These are phyloP conservation scores for Yamadazyma sp. DNA, from an alignment of 1,139 yeast species.

Conservation along the genomic window DNA sequence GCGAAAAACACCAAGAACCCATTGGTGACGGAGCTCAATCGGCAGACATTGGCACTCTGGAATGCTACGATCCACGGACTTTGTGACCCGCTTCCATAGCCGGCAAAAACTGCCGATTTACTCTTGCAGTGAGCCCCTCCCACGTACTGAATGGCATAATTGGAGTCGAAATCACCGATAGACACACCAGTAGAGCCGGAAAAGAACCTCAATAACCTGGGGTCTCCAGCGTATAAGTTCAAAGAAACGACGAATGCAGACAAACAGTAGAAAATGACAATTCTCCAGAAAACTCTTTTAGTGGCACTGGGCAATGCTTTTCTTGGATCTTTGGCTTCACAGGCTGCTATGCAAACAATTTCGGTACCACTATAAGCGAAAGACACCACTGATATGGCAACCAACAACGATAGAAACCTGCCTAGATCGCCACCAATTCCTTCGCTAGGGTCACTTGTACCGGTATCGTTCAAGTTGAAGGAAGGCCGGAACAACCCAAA, in stretches of 20 bases:
- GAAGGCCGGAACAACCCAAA: slow-evolving; percentile 77
- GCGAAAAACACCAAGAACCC: slow-evolving; percentile 74
- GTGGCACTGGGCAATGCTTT: slow-evolving; percentile 79
- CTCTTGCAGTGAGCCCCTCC: slow-evolving; percentile 42
- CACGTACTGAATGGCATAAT: slow-evolving; percentile 36
- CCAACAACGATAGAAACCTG: slow-evolving; percentile 60
- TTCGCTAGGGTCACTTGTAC: slow-evolving; percentile 37
- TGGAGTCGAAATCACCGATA: slow-evolving; percentile 21
- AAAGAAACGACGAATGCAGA: slow-evolving; percentile 73
- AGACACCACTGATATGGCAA: slow-evolving; percentile 64
- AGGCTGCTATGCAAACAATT: slow-evolving; percentile 80
- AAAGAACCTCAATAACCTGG: slow-evolving; percentile 58
- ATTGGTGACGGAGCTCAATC: slow-evolving; percentile 60
- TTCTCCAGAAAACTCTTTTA: slow-evolving; percentile 69
- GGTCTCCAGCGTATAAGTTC: slow-evolving; percentile 74
- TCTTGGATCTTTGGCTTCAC: slow-evolving; percentile 82
- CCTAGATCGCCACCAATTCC: slow-evolving; percentile 70
- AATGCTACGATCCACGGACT: slow-evolving; percentile 83
- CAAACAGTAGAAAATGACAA: slow-evolving; percentile 64
- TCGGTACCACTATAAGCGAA: slow-evolving; percentile 83
- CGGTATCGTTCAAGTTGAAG: slow-evolving; percentile 57
- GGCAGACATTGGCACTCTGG: slow-evolving; percentile 66
- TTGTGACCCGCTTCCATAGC: slow-evolving; percentile 59
- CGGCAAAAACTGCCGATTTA: slow-evolving; percentile 40
- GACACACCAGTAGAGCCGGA: slow-evolving; percentile 35